Percentiles rank a stretch among this genome's conserved stretches.
phyloP scores from a whole-genome alignment of 768 basidiomycete species.

The Panellus pusillus region DNA sequence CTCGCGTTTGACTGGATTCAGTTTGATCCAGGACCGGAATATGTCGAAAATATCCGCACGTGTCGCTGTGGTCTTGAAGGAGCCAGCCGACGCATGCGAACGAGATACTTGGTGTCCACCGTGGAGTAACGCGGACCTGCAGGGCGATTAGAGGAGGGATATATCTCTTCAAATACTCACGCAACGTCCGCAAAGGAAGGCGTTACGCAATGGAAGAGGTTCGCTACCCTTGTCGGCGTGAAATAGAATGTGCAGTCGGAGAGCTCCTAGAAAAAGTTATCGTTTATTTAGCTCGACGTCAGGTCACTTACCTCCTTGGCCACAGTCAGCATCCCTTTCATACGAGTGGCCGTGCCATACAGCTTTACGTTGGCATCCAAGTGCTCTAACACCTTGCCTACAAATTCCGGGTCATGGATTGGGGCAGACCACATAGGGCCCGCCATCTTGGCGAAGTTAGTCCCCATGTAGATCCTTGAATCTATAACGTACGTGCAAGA shows the following conservation, averaged over 20 bases:
- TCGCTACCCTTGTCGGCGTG: slow-evolving; percentile 75
- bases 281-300: neutral
- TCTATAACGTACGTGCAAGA: slow-evolving; percentile 62
- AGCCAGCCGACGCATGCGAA: slow-evolving; percentile 87
- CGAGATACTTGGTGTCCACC: slow-evolving; percentile 84
- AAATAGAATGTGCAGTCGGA: slow-evolving; percentile 76
- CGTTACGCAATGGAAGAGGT: slow-evolving; percentile 78
- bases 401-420: slow-evolving; percentile 76
- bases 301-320: slow-evolving; percentile 72
- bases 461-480: neutral
- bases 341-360: slow-evolving; percentile 79
- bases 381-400: slow-evolving; percentile 72
- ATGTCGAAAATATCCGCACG: slow-evolving; percentile 75
- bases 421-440: slow-evolving; percentile 98
- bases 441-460: slow-evolving; percentile 55
- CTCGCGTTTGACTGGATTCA: slow-evolving; percentile 78
- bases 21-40: slow-evolving; percentile 81
- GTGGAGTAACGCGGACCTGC: slow-evolving; percentile 86
- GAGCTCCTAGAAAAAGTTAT: slow-evolving; percentile 57
- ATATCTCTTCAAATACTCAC: slow-evolving; percentile 43
- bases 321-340: slow-evolving; percentile 94
- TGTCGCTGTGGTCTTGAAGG: slow-evolving; percentile 86
- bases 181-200: slow-evolving; percentile 75
- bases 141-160: neutral
- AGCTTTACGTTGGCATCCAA: slow-evolving; percentile 58